Evolutionary conservation across 2,329 filamentous ascomycete species (phyloP), one percentile per base, ranked within the genome.

Genomic region (Pseudogymnoascus sp.): DNA sequence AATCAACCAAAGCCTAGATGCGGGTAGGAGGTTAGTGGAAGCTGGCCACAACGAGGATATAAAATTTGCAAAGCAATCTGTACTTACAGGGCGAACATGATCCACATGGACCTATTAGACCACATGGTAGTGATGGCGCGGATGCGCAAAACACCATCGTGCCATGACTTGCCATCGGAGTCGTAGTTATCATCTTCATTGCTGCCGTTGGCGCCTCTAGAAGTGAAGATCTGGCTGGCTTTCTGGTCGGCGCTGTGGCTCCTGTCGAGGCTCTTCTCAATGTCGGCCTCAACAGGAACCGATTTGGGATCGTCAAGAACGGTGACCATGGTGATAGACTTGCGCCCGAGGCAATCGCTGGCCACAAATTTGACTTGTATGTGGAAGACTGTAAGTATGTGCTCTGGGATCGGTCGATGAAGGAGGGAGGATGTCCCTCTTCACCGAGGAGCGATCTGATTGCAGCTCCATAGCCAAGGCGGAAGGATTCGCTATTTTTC

Each of bases 61-160:
- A 28, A 28, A 28, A 3, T 28, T 26, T 6, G n/a, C n/a, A 19
- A 23, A 31, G 26, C 26, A 31, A 4, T 57, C n/a, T 6, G n/a
- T 17, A 28, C 59, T 38, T 31, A 61, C 59, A 61, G 33, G 17
- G 59, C 17, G n/a, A 61, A 61, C 59, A 61, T 61, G 17, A 10
- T 21, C 33, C 21, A 23, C 59, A 61, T 36, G 31, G 59, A 38
- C 17, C 6, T 38, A 31, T 23, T 42, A 28, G 59, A 38, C 59
- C 59, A 61, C 33, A 61, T 42, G n/a, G 33, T 38, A 11, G 59
- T 61, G 31, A 61, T 61, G 33, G 59, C 59, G 10, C 59, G 59
- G 38, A 61, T 17, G 21, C 59, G 31, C 31, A 38, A 13, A 28
- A 61, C 59, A 61, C 59, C 59, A 61, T 61, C 59, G 21, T 61